Evolutionary conservation across 306 rosid species (phyloP).

Genomic region (Calophaca sinica): DNA sequence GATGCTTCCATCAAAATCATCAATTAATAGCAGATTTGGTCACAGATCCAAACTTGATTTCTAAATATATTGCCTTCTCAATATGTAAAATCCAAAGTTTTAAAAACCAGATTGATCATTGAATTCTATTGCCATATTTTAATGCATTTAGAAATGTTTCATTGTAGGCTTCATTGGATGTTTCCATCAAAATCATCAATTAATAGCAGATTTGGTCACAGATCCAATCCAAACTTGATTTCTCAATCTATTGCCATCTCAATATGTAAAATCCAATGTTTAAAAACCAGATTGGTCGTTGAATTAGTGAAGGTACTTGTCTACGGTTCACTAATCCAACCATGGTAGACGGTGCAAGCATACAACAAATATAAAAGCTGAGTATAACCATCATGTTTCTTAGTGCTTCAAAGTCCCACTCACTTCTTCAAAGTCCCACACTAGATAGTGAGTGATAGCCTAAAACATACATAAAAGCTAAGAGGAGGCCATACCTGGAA

Average conservation of each 20-base stretch:
- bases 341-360: neutral
- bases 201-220: conserved; percentile 19
- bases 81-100: neutral
- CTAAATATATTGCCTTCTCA: conserved; percentile 27
- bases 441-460: neutral
- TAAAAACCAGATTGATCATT: neutral
- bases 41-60: conserved; percentile 23
- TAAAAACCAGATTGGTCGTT: neutral
- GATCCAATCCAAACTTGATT: conserved; percentile 35
- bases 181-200: neutral
- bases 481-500: neutral
- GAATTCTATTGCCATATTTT: neutral
- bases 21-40: conserved; percentile 24
- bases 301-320: neutral
- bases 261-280: conserved; percentile 3
- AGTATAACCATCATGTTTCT: conserved; percentile 23
- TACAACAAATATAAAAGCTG: neutral
- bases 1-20: conserved; percentile 11
- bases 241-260: conserved; percentile 28
- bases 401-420: neutral
- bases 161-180: neutral
- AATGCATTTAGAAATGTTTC: conserved; percentile 20
- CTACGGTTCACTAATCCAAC: neutral
- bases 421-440: neutral
- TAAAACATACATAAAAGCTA: neutral